Base-by-base conservation (phyloP, 345 rosid genomes). In the Limnanthes douglasii region DNA sequence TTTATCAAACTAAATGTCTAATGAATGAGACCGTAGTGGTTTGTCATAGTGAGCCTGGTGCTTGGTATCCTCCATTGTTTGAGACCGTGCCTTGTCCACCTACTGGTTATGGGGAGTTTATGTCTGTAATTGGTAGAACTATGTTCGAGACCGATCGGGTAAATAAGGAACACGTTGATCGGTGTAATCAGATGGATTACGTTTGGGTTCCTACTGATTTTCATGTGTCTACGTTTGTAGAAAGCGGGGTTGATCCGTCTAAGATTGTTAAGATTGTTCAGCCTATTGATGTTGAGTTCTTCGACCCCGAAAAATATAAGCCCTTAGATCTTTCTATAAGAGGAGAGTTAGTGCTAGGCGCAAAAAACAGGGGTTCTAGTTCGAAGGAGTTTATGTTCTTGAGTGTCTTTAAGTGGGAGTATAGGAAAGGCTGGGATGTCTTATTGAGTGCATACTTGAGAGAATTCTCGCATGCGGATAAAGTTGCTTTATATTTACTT, bases 41-140 rank as follows among this genome's bases (percentile, higher is more conserved):
- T 11, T 86, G 96, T 49, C 94, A 81, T 37, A 86, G 96, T 38
- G 94, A 81, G 62, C 96, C 94, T 21, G 86, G 96, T 31, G 96
- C 92, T 50, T 81, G 96, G 94, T 50, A 77, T 38, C 94, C 96
- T 0, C 86, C 94, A 6, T 52, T 86, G 64, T 86, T 77, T 31
- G 48, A 86, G 40, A 86, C 92, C 1, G 48, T 60, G 31, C 92
- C 86, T 39, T 86, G 94, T 50, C 92, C 92, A 10, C 94, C 81
- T 2, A 37, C 51, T 16, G 94, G 75, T 22, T 80, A 77, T 41
- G 55, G 26, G 5, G 52, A 53, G 30, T 70, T 57, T 45, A 30
- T 41, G 56, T 54, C 43, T 34, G 73, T 81, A 16, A 60, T 86
- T 19, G 86, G 96, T 15, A 68, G 96, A 57, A 86, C 94, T 15